Base-by-base conservation (phyloP, 129 eudicot genomes). In the Saposhnikovia divaricata region DNA sequence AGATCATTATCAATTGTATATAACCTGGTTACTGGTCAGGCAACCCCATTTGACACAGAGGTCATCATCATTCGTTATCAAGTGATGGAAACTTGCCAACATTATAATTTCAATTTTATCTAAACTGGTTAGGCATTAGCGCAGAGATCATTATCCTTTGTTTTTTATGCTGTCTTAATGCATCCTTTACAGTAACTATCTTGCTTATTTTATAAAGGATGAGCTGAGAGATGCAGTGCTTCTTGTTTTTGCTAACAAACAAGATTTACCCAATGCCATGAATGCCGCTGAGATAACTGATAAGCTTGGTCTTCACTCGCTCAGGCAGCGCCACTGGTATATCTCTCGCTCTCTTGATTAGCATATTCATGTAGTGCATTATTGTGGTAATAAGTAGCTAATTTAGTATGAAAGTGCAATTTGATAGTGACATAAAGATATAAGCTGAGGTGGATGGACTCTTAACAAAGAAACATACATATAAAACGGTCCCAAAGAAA, bases 241-340 rank as follows among this genome's bases (percentile, higher is more conserved):
- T 69, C 86, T 83, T 78, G 86, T 83, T 27, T 83, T 83, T 83
- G 86, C 86, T 14, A 83, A 83, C 86, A 83, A 83, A 53, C 86
- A 83, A 80, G 86, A 83, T 83, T 83, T 83, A 66, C 86, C 86
- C 53, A 83, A 83, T 80, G 86, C 86, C 57, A 83, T 83, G 86
- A 83, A 83, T 74, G 86, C 86, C 45, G 86, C 86, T 34, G 86
- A 83, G 82, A 83, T 83, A 18, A 83, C 86, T 40, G 86, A 83
- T 40, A 83, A 83, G 82, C 82, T 83, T 46, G 86, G 86, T 46
- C 82, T 83, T 46, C 86, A 83, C 50, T 83, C 86, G 12, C 86
- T 83, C 74, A 81, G 86, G 55, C 86, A 83, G 69, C 86, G 86
- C 66, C 86, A 83, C 80, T 83, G 86, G 86, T 83, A 68, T 39